Evolutionary conservation across 140 eudicot species (phyloP).

Genomic region (Senecio squalidus): DNA sequence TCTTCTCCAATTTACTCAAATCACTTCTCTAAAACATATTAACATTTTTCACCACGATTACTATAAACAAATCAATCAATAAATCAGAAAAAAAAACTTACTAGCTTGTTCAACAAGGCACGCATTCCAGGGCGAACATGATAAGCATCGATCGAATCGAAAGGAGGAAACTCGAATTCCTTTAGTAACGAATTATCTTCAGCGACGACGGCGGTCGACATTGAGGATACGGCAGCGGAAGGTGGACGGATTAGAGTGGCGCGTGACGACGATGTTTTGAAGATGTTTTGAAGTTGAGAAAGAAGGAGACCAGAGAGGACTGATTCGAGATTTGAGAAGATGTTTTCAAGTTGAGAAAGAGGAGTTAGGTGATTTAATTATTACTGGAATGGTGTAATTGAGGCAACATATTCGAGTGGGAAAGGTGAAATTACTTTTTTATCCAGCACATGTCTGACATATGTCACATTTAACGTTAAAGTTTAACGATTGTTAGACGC

Average conservation of each 20-base stretch:
- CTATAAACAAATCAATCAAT: background rate
- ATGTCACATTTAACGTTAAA: too few species aligned
- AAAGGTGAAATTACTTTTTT: too few species aligned
- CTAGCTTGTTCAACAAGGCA: constrained; percentile 59
- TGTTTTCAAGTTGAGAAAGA: too few species aligned
- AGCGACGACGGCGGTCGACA: constrained; percentile 33
- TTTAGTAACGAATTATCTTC: constrained; percentile 54
- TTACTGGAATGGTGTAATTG: too few species aligned
- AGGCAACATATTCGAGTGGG: too few species aligned
- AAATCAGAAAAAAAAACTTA: constrained; percentile 18
- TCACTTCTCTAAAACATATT: constrained; percentile 56
- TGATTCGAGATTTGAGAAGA: constrained; percentile 50
- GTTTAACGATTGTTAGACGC: too few species aligned
- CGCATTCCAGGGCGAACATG: constrained; percentile 93
- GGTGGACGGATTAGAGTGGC: too few species aligned
- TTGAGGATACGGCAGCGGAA: too few species aligned
- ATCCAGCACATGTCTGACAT: too few species aligned
- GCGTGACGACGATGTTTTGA: constrained; percentile 32
- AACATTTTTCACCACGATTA: background rate
- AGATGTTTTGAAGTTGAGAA: constrained; percentile 10
- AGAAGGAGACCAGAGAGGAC: constrained; percentile 82
- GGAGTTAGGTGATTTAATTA: too few species aligned
- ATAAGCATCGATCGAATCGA: constrained; percentile 53
- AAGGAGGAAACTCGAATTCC: constrained; percentile 79
- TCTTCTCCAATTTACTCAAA: constrained; percentile 68